phyloP scores from a whole-genome alignment of 331 rosid species.

The Stylosanthes scabra region DNA sequence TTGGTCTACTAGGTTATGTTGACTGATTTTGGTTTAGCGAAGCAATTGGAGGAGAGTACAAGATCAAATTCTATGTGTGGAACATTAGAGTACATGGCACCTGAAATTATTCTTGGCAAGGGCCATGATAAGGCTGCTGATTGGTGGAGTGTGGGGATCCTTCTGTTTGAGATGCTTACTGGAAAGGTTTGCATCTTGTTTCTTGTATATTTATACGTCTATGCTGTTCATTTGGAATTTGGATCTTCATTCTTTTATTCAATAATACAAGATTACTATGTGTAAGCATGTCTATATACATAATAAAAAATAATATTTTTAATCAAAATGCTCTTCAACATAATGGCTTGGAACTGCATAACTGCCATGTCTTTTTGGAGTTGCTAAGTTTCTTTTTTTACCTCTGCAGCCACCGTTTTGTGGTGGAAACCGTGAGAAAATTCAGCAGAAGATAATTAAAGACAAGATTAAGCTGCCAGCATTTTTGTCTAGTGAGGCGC shows the following conservation, averaged over 20 bases:
- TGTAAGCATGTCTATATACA: too few relatives aligned
- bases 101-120: slow-evolving; percentile 95
- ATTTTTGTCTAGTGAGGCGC: slow-evolving; percentile 90
- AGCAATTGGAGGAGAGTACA: slow-evolving; percentile 76
- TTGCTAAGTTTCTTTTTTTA: slow-evolving; percentile 37
- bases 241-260: not conserved
- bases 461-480: slow-evolving; percentile 93
- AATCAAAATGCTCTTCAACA: too few relatives aligned
- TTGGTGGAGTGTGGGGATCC: slow-evolving; percentile 98
- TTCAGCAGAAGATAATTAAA: slow-evolving; percentile 89
- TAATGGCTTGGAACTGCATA: slow-evolving; percentile 12
- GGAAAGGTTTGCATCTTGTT: slow-evolving; percentile 73
- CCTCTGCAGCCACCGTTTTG: slow-evolving; percentile 84
- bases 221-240: slow-evolving; percentile 28
- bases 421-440: slow-evolving; percentile 86
- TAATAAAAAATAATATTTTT: too few relatives aligned
- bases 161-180: slow-evolving; percentile 94
- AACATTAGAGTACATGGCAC: slow-evolving; percentile 93
- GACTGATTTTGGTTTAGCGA: slow-evolving; percentile 97
- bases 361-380: slow-evolving; percentile 19
- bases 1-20: slow-evolving; percentile 71
- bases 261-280: too few relatives aligned
- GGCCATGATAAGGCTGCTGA: slow-evolving; percentile 98
- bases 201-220: slow-evolving; percentile 22
- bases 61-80: slow-evolving; percentile 96